Percentiles rank a stretch among this genome's conserved stretches.
Conservation (phyloP, 176 grass and related monocot species). For the Triticum dicoccoides region DNA sequence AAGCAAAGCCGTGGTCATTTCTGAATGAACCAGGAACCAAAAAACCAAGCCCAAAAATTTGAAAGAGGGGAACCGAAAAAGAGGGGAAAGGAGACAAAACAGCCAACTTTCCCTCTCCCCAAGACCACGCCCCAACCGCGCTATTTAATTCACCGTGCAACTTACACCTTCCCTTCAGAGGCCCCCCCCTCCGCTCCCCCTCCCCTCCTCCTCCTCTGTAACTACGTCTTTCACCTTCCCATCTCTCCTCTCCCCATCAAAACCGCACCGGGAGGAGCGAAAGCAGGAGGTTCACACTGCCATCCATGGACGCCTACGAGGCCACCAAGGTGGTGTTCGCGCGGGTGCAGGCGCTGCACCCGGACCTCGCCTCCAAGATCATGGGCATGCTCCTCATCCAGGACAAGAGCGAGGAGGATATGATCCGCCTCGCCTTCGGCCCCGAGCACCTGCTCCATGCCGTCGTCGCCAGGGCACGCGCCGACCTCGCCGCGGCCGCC, state of each 20-base stretch:
- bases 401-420: conserved; percentile 68
- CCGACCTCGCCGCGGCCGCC: conserved; percentile 39
- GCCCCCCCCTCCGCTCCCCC: not conserved
- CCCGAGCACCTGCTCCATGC: conserved; percentile 67
- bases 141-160: conserved; percentile 25
- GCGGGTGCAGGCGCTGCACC: conserved; percentile 62
- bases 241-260: not conserved
- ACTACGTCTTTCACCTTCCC: conserved; percentile 3
- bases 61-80: conserved; percentile 11
- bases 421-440: conserved; percentile 79
- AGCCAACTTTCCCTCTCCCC: conserved; percentile 19
- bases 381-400: conserved; percentile 68
- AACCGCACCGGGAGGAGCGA: not conserved
- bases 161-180: not conserved
- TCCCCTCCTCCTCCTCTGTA: not conserved
- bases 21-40: not conserved
- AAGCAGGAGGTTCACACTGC: not conserved
- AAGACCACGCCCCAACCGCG: conserved; percentile 12
- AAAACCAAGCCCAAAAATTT: conserved; percentile 21
- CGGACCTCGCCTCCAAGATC: conserved; percentile 68
- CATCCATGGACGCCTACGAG: conserved; percentile 69
- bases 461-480: conserved; percentile 45
- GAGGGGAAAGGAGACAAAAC: not conserved
- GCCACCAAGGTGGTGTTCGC: conserved; percentile 68
- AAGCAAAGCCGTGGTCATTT: not conserved